These are phyloP conservation scores for Fusarium avenaceum DNA, from an alignment of 2,329 filamentous ascomycete genomes.

Conservation along the genomic window DNA sequence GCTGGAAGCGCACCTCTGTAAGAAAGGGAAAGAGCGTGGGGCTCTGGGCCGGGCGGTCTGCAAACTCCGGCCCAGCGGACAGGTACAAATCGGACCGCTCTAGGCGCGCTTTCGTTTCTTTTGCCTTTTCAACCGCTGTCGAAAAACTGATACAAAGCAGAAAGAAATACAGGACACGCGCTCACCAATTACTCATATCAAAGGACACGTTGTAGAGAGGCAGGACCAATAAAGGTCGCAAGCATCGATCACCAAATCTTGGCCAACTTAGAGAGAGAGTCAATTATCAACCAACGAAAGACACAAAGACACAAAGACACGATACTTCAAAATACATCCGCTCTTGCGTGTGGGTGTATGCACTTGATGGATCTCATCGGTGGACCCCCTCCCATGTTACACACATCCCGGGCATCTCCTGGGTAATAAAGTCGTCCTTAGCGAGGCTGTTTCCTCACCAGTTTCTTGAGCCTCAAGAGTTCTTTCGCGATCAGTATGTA, in stretches of 20 bases:
- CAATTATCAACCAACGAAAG: slow-evolving; percentile 14
- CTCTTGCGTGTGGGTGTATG: slow-evolving; percentile 13
- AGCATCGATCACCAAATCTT: slow-evolving; percentile 14
- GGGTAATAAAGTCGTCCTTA: slow-evolving; percentile 12
- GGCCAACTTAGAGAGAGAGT: slow-evolving; percentile 35
- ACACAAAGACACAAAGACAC: slow-evolving; percentile 7
- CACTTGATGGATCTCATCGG: slow-evolving; percentile 35
- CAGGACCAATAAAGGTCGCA: slow-evolving; percentile 14
- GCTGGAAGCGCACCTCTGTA: slow-evolving; percentile 29
- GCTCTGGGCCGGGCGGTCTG: slow-evolving; percentile 32
- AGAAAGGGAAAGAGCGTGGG: slow-evolving; percentile 24
- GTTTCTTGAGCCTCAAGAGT: slow-evolving; percentile 29
- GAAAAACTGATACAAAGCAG: background rate
- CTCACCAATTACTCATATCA: background rate
- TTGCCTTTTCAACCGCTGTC: background rate
- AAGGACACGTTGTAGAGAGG: slow-evolving; percentile 4
- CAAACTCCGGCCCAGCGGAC: slow-evolving; percentile 47
- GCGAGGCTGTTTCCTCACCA: slow-evolving; percentile 25
- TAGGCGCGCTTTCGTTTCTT: slow-evolving; percentile 33
- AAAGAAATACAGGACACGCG: background rate
- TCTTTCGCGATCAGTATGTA: slow-evolving; percentile 4
- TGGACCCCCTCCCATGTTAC: slow-evolving; percentile 31
- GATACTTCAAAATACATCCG: slow-evolving; percentile 32
- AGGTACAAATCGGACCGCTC: slow-evolving; percentile 42
- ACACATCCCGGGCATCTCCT: slow-evolving; percentile 32